A percentile compares a stretch with the other conserved stretches of the same genome.
These are phyloP conservation scores for Trichoderma gracile DNA, from an alignment of 2,329 filamentous ascomycete species.

Conservation along the genomic window DNA sequence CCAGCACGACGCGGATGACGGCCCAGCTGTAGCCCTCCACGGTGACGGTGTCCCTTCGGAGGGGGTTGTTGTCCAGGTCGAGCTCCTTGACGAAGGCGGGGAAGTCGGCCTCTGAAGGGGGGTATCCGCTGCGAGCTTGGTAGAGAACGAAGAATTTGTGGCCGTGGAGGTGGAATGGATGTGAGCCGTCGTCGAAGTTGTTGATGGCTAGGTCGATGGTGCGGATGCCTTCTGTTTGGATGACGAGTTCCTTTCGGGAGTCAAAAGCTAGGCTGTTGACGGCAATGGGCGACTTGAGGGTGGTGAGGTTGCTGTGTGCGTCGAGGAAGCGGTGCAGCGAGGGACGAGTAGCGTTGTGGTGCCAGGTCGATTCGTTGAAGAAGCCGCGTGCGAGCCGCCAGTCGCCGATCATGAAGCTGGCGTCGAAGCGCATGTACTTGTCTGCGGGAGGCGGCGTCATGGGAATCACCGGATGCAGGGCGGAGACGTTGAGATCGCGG, in stretches of 20 bases:
- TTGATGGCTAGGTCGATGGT: conserved; percentile 61
- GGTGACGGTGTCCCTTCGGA: conserved; percentile 48
- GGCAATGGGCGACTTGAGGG: conserved; percentile 27
- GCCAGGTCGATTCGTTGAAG: conserved; percentile 56
- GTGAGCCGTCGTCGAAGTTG: conserved; percentile 53
- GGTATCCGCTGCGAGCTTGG: conserved; percentile 40
- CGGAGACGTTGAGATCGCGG: conserved; percentile 54
- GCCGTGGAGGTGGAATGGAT: conserved; percentile 59
- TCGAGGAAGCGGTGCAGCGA: conserved; percentile 42
- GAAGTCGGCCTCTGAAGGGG: conserved; percentile 34
- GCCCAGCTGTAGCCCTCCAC: conserved; percentile 57
- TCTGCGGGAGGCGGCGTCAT: conserved; percentile 44
- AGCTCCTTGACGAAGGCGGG: conserved; percentile 32
- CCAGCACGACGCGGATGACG: conserved; percentile 54
- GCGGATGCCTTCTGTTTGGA: conserved; percentile 53
- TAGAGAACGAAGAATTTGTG: conserved; percentile 55
- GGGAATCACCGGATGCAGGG: conserved; percentile 43
- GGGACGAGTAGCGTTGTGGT: conserved; percentile 40
- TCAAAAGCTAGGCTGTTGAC: conserved; percentile 38
- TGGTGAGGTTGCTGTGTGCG: conserved; percentile 26
- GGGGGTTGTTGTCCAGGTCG: conserved; percentile 35
- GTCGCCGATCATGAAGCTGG: conserved; percentile 57
- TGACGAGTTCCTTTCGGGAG: conserved; percentile 42
- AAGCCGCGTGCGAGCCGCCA: conserved; percentile 56
- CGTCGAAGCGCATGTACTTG: conserved; percentile 47